These are phyloP conservation scores for Antonospora locustae DNA, from an alignment of 371 early-diverging fungal species.

Conservation along the genomic window DNA sequence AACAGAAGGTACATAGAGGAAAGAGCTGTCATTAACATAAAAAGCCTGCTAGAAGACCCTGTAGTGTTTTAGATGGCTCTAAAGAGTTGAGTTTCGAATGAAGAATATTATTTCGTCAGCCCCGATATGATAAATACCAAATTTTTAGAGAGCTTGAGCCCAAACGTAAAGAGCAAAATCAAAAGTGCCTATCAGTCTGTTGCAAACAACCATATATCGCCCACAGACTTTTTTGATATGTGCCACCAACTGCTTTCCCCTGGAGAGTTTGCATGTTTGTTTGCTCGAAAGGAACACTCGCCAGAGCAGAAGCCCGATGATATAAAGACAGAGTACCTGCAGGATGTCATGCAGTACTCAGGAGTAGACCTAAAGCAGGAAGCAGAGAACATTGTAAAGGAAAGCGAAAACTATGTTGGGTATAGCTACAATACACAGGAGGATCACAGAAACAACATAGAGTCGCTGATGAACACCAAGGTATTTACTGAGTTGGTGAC, in stretches of 20 bases:
- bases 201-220: constrained; percentile 28
- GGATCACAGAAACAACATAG: constrained; percentile 33
- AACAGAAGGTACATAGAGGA: too few relatives aligned
- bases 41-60: too few relatives aligned
- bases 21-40: too few relatives aligned
- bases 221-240: constrained; percentile 36
- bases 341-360: constrained; percentile 55
- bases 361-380: constrained; percentile 56
- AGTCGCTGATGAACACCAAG: constrained; percentile 45
- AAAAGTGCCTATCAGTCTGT: constrained; percentile 30
- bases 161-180: constrained; percentile 42
- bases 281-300: constrained; percentile 26
- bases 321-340: constrained; percentile 54
- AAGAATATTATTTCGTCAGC: constrained; percentile 17
- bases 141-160: constrained; percentile 34
- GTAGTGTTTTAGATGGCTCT: too few relatives aligned
- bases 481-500: constrained; percentile 46
- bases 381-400: constrained; percentile 45
- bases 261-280: constrained; percentile 27
- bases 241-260: constrained; percentile 23
- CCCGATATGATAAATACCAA: constrained; percentile 45
- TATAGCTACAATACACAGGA: constrained; percentile 23
- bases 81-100: too few relatives aligned
- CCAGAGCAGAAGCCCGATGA: constrained; percentile 31
- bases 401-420: constrained; percentile 37